Evolutionary conservation across 768 basidiomycete species (phyloP).

Genomic region (Cystobasidiopsis lactophilus): DNA sequence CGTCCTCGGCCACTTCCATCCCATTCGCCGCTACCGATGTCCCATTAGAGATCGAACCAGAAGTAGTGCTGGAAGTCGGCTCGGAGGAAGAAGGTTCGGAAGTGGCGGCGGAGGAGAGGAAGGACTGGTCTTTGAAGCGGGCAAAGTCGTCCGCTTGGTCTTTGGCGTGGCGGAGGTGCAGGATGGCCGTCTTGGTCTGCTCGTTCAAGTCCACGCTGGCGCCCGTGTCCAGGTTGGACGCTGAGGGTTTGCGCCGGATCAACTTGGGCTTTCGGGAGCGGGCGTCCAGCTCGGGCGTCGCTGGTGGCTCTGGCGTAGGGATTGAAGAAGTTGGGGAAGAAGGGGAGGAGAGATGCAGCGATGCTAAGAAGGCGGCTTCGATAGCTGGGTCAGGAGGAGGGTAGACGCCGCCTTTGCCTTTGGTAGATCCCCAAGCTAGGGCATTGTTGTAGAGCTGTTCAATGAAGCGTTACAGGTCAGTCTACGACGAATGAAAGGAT

Average conservation of each 20-base stretch:
- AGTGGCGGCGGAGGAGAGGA: background rate
- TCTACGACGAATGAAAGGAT: background rate
- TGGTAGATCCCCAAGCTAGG: constrained; percentile 23
- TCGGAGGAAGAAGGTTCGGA: too few species aligned
- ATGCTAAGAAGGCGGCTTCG: background rate
- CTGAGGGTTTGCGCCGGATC: background rate
- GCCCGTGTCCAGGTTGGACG: constrained; percentile 1
- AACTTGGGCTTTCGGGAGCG: background rate
- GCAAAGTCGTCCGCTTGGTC: constrained; percentile 11
- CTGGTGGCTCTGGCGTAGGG: background rate
- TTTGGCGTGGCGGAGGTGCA: constrained; percentile 6
- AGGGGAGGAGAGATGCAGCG: background rate
- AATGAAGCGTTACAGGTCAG: too few species aligned
- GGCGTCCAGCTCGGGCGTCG: background rate
- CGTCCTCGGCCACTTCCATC: constrained; percentile 6
- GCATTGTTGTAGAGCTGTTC: constrained; percentile 50
- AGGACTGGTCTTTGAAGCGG: constrained; percentile 6
- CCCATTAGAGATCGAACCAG: too few species aligned
- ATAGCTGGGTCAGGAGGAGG: background rate
- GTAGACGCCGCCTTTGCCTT: constrained; percentile 18
- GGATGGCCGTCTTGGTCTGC: constrained; percentile 2
- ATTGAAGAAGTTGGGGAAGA: background rate
- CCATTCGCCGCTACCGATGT: background rate
- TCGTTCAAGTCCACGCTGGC: background rate
- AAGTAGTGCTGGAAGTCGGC: too few species aligned